Percentiles rank a stretch among this genome's conserved stretches.
These are phyloP conservation scores for Coriaria nepalensis DNA, from an alignment of 306 rosid genomes.

Conservation along the genomic window DNA sequence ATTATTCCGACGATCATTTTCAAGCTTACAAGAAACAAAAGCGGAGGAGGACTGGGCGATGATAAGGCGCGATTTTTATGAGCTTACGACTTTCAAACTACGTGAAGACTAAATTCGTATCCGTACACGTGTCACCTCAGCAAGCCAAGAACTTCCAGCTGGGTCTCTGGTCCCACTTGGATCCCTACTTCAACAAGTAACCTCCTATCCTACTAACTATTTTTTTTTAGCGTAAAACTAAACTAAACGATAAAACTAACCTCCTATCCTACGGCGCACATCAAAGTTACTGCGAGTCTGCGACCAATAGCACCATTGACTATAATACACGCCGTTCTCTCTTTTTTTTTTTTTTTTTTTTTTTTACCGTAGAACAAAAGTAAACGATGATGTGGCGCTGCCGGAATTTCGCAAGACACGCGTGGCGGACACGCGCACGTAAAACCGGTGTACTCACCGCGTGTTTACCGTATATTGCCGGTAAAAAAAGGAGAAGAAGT, in stretches of 20 bases:
- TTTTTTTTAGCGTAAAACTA: too few relatives aligned
- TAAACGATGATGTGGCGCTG: slow-evolving; percentile 17
- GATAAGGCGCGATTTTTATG: background rate
- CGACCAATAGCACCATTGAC: too few relatives aligned
- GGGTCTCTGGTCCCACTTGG: slow-evolving; percentile 22
- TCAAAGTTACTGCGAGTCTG: too few relatives aligned
- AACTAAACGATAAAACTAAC: too few relatives aligned
- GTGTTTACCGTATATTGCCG: slow-evolving; percentile 58
- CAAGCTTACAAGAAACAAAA: too few relatives aligned
- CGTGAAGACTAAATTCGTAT: background rate
- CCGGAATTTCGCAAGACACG: slow-evolving; percentile 48
- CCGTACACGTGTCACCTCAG: slow-evolving; percentile 32
- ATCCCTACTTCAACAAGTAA: slow-evolving; percentile 27
- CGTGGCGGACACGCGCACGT: slow-evolving; percentile 28
- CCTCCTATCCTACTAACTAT: slow-evolving; percentile 9
- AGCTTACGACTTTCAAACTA: too few relatives aligned
- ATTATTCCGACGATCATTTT: too few relatives aligned
- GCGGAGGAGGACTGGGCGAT: slow-evolving; percentile 13
- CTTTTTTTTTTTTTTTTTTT: slow-evolving; percentile 23
- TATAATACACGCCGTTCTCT: slow-evolving; percentile 10
- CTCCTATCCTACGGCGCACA: slow-evolving; percentile 27
- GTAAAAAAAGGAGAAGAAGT: too few relatives aligned
- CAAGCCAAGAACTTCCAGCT: slow-evolving; percentile 35
- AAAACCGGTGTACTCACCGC: slow-evolving; percentile 27
- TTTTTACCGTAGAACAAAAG: slow-evolving; percentile 31